These are phyloP conservation scores for Orbilia ellipsospora DNA, from an alignment of 2,329 filamentous ascomycete genomes.

Conservation along the genomic window DNA sequence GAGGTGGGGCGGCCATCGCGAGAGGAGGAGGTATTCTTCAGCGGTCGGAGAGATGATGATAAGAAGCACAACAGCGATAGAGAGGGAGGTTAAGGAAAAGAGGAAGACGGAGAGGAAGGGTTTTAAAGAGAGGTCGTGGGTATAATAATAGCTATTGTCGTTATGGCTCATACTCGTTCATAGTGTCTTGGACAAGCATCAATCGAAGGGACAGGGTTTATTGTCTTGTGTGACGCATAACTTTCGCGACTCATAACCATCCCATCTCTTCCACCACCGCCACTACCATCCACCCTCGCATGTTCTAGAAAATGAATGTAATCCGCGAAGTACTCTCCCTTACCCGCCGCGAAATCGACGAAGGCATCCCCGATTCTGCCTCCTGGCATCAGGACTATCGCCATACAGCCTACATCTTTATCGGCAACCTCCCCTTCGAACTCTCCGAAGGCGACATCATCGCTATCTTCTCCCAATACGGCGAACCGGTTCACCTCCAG, in stretches of 20 bases:
- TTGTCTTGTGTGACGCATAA: constrained; percentile 11
- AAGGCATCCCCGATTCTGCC: constrained; percentile 69
- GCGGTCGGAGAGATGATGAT: constrained; percentile 21
- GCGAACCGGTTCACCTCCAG: constrained; percentile 92
- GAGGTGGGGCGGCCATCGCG: constrained; percentile 48
- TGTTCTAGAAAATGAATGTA: constrained; percentile 78
- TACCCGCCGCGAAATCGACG: constrained; percentile 93
- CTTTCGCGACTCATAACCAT: not conserved
- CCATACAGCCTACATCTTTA: constrained; percentile 96
- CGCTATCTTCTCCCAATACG: constrained; percentile 96
- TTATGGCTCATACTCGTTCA: too few species aligned
- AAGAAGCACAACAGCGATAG: constrained; percentile 30
- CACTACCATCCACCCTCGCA: not conserved
- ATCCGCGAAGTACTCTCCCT: constrained; percentile 92
- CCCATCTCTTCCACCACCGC: not conserved
- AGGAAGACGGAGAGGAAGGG: constrained; percentile 17
- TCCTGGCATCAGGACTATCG: constrained; percentile 76
- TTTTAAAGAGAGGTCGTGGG: constrained; percentile 20
- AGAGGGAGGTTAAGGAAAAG: constrained; percentile 15
- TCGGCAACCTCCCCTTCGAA: constrained; percentile 91
- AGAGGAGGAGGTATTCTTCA: constrained; percentile 29
- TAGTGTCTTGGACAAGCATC: too few species aligned
- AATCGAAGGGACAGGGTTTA: constrained; percentile 1
- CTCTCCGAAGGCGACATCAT: constrained; percentile 95
- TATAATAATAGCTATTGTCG: too few species aligned